Evolutionary conservation across 2,329 filamentous ascomycete species (phyloP), one percentile per base, ranked within the genome.

Genomic region (Beauveria bassiana): DNA sequence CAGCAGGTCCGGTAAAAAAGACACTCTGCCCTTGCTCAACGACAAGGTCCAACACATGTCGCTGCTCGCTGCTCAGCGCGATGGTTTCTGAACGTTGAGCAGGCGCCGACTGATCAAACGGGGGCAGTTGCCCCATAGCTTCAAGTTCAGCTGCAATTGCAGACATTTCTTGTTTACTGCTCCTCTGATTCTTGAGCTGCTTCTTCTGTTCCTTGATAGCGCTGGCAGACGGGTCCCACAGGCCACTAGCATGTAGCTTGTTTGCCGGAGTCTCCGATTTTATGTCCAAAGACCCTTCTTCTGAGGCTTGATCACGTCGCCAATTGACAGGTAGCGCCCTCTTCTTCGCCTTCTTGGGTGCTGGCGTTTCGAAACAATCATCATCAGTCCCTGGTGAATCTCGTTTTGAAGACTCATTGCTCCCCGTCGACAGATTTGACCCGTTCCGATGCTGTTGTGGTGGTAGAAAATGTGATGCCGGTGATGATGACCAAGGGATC

Each of bases 1-100:
- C 92, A 62, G 95, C 95, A 63, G 95, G 96, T 68, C 95, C 95
- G 1, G 95, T 99, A 73, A 99, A 99, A 78, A 99, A 99, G 2
- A 97, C 93, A 68, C 93, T 98, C 72, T 92, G 88, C 63, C 84
- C 84, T 65, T 90, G 78, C 24, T 95, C 84, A 8, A 91, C 83
- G 10, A 99, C 93, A 22, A 97, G 79, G 51, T 91, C 86, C 62
- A 96, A 79, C 12, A 99, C 91, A 62, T 90, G 86, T 63, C 85
- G 83, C 74, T 99, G 95, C 71, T 99, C 95, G 14, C 88, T 83
- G 71, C 91, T 97, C 42, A 99, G 79, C 61, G 88, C 87, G 10
- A 96, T 82, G 10, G 81, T 75, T 28, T 70, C 69, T 8, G 84
- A 75, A 61, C 83, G 73, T 70, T 74, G 70, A 28, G 9, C 12